Evolutionary conservation across 257 asterid genomes (phyloP).

Genomic region (Ilex aquifolium): DNA sequence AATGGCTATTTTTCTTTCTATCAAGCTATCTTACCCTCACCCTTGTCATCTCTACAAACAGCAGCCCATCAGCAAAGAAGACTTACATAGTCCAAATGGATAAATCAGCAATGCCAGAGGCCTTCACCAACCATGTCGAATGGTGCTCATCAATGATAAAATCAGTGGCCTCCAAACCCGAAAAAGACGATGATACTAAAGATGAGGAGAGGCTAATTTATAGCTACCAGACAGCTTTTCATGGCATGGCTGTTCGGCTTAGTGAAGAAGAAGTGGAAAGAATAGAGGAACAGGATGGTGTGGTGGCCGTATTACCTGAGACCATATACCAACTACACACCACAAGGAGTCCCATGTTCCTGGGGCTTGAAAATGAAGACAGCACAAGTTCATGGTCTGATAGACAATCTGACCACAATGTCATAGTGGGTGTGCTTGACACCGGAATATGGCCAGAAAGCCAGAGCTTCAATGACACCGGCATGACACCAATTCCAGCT

Average conservation of each 20-base stretch:
- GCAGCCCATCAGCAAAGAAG: slow-evolving; percentile 20
- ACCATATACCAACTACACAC: slow-evolving; percentile 69
- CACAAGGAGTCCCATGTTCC: slow-evolving; percentile 80
- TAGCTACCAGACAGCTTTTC: slow-evolving; percentile 68
- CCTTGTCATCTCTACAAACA: slow-evolving; percentile 6
- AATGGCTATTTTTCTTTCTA: slow-evolving; percentile 29
- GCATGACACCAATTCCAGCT: slow-evolving; percentile 43
- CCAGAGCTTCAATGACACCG: slow-evolving; percentile 81
- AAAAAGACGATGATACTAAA: slow-evolving; percentile 1
- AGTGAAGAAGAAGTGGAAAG: slow-evolving; percentile 41
- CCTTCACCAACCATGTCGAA: slow-evolving; percentile 43
- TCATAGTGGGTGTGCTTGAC: slow-evolving; percentile 74
- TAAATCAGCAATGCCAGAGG: slow-evolving; percentile 59
- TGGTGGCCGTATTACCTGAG: slow-evolving; percentile 58
- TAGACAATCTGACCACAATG: slow-evolving; percentile 33
- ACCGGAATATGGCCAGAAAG: slow-evolving; percentile 97
- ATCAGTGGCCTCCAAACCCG: slow-evolving; percentile 25
- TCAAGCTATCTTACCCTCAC: slow-evolving; percentile 14
- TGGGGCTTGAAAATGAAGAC: slow-evolving; percentile 52
- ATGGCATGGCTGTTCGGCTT: slow-evolving; percentile 78
- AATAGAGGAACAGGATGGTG: slow-evolving; percentile 35
- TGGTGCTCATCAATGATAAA: slow-evolving; percentile 73
- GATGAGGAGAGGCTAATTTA: slow-evolving; percentile 50
- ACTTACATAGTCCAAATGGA: slow-evolving; percentile 74
- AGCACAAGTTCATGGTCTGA: slow-evolving; percentile 29